phyloP scores from a whole-genome alignment of 2,329 filamentous ascomycete genomes.

The Calonectria pseudoreteaudii region DNA sequence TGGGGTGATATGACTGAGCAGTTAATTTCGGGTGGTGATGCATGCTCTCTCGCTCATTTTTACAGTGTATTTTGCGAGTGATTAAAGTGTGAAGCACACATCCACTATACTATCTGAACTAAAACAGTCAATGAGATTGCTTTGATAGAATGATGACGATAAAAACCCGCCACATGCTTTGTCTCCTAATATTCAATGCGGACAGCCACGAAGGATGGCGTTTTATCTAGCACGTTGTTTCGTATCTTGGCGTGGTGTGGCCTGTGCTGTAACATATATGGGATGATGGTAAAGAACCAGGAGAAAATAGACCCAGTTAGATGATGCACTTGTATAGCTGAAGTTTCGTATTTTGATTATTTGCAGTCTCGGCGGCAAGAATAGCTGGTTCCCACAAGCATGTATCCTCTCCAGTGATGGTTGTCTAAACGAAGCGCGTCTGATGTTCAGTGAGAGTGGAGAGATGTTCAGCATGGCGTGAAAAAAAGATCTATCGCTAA shows the following conservation, averaged over 20 bases:
- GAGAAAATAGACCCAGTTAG: neutral
- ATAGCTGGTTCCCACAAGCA: neutral
- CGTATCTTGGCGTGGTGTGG: neutral
- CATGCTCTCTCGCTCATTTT: neutral
- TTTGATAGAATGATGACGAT: neutral
- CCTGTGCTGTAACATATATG: neutral
- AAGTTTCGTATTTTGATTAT: neutral
- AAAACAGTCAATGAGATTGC: neutral
- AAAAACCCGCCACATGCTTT: neutral
- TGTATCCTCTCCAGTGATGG: neutral
- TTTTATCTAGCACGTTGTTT: neutral
- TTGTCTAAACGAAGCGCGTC: neutral
- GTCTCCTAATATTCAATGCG: neutral
- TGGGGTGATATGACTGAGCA: neutral
- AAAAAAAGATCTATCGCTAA: neutral
- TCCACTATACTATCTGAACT: neutral
- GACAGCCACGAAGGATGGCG: neutral
- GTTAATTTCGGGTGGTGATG: neutral
- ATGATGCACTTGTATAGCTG: neutral
- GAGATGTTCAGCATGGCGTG: neutral
- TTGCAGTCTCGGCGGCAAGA: neutral
- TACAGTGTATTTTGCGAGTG: neutral
- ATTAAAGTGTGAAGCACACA: neutral
- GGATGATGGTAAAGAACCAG: neutral
- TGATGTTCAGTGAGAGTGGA: neutral